Evolutionary conservation across 2,329 filamentous ascomycete species (phyloP).

Genomic region (Nannizziopsis barbatae): DNA sequence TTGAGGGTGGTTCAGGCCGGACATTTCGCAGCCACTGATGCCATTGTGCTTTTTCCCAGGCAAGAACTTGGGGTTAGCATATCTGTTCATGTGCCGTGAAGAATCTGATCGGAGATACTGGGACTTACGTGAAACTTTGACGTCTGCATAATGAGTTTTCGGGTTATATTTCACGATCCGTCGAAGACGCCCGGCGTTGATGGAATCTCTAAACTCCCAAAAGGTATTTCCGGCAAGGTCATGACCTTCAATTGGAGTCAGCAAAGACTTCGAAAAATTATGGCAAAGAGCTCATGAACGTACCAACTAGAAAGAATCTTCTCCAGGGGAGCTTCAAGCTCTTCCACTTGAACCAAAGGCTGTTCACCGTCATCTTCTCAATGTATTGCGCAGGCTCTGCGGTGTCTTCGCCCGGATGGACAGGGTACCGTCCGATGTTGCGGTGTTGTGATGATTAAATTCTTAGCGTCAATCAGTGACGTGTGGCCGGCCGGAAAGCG

Average conservation of each 20-base stretch:
- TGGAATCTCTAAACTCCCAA: conserved; percentile 53
- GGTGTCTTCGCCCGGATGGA: no score
- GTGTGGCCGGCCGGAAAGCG: no score
- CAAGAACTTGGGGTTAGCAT: conserved; percentile 15
- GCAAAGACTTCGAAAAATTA: conserved; percentile 1
- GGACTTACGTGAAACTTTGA: conserved; percentile 47
- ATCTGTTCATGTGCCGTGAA: neutral
- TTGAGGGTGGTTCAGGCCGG: conserved; percentile 43
- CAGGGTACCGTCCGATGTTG: no score
- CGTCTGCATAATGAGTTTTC: conserved; percentile 46
- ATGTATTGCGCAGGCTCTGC: no score
- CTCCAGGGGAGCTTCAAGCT: conserved; percentile 52
- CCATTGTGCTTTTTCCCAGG: conserved; percentile 45
- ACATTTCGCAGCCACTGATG: conserved; percentile 58
- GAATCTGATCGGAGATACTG: neutral
- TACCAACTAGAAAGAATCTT: conserved; percentile 48
- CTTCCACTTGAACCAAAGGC: conserved; percentile 54
- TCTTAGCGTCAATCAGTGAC: no score
- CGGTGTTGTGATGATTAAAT: no score
- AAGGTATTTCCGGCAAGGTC: conserved; percentile 55
- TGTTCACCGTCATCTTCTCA: conserved; percentile 24
- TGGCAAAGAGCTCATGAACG: conserved; percentile 12
- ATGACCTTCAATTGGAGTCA: conserved; percentile 35
- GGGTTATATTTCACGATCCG: conserved; percentile 48
- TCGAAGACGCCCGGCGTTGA: conserved; percentile 44